Evolutionary conservation across 2,329 filamentous ascomycete species (phyloP).

Genomic region (Aspergillus fructus): DNA sequence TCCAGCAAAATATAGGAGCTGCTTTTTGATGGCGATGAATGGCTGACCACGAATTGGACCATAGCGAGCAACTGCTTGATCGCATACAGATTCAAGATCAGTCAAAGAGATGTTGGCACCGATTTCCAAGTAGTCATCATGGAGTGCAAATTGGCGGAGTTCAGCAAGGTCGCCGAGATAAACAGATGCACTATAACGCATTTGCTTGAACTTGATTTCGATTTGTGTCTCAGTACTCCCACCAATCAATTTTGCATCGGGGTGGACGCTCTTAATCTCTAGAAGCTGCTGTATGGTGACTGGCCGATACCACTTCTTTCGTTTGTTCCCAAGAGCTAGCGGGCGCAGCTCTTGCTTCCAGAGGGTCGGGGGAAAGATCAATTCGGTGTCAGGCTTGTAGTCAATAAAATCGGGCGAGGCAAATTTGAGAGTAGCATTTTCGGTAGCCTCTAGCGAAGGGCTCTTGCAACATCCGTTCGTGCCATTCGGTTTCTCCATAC

Average conservation of each 20-base stretch:
- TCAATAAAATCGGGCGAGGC: slow-evolving; percentile 89
- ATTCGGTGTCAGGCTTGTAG: slow-evolving; percentile 87
- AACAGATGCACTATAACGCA: slow-evolving; percentile 85
- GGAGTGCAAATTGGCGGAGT: slow-evolving; percentile 75
- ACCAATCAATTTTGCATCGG: slow-evolving; percentile 88
- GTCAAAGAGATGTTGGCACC: slow-evolving; percentile 92
- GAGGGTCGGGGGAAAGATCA: slow-evolving; percentile 88
- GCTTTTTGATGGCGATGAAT: slow-evolving; percentile 88
- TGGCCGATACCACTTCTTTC: slow-evolving; percentile 89
- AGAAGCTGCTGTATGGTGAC: slow-evolving; percentile 82
- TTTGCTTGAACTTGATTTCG: slow-evolving; percentile 95
- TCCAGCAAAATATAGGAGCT: slow-evolving; percentile 91
- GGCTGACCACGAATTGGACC: slow-evolving; percentile 70
- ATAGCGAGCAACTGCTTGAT: slow-evolving; percentile 76
- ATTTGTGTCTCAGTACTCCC: slow-evolving; percentile 98
- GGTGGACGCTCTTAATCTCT: slow-evolving; percentile 83
- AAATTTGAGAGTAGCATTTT: slow-evolving; percentile 56
- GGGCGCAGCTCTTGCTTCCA: slow-evolving; percentile 80
- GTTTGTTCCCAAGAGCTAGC: slow-evolving; percentile 88
- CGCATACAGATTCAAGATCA: slow-evolving; percentile 82
- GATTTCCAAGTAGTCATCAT: slow-evolving; percentile 81
- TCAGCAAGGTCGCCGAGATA: slow-evolving; percentile 93
- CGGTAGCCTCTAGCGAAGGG: slow-evolving; percentile 46
- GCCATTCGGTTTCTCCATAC: slow-evolving; percentile 65
- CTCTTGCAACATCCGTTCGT: slow-evolving; percentile 68